These are phyloP conservation scores for Porodaedalea pini DNA, from an alignment of 1,284 basidiomycete genomes.

Conservation along the genomic window DNA sequence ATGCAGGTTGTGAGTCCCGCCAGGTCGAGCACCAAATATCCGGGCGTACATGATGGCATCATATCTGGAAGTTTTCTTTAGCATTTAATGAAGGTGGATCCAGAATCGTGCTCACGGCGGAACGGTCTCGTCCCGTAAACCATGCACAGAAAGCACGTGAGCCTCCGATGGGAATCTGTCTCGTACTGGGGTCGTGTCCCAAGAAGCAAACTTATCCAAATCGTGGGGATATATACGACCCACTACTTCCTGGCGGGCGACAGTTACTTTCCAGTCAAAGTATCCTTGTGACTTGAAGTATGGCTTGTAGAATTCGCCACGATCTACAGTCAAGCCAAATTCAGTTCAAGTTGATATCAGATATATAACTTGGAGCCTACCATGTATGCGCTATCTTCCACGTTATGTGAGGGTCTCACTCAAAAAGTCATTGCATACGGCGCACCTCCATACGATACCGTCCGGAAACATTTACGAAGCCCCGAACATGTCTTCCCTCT, in stretches of 20 bases:
- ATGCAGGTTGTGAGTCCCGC: conserved; percentile 66
- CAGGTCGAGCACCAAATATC: conserved; percentile 49
- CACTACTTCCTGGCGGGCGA: conserved; percentile 55
- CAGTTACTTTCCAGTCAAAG: conserved; percentile 53
- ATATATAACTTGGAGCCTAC: conserved; percentile 29
- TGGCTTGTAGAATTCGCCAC: conserved; percentile 40
- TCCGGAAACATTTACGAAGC: conserved; percentile 67
- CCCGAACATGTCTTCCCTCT: conserved; percentile 50
- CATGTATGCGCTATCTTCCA: conserved; percentile 41
- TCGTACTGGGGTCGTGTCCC: conserved; percentile 64
- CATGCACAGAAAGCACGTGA: conserved; percentile 69
- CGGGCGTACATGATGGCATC: conserved; percentile 68
- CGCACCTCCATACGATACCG: conserved; percentile 72
- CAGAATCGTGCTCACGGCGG: conserved; percentile 50
- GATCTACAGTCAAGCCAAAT: conserved; percentile 25
- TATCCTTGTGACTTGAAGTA: conserved; percentile 52
- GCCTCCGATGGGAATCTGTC: conserved; percentile 53
- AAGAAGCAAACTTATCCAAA: conserved; percentile 52
- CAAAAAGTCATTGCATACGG: conserved; percentile 13
- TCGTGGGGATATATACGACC: conserved; percentile 54
- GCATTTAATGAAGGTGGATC: conserved; percentile 3
- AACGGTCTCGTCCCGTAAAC: conserved; percentile 58
- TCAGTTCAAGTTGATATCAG: neutral
- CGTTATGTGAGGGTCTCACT: conserved; percentile 13
- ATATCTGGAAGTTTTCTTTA: conserved; percentile 41